phyloP scores from a whole-genome alignment of 1,284 basidiomycete genomes.

The Pseudozyma pruni region DNA sequence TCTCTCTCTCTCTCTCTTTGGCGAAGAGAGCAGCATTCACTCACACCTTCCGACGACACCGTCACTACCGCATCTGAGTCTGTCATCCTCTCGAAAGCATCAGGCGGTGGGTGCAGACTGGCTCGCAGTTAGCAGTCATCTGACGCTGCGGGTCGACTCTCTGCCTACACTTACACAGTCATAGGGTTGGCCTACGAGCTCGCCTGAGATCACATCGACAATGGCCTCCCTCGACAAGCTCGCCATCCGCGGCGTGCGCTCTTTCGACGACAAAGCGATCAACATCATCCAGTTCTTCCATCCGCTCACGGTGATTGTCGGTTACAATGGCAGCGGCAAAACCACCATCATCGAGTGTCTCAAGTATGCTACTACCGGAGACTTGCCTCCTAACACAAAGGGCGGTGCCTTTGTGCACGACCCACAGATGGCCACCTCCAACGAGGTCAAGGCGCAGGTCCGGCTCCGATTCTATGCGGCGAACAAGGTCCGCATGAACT shows the following conservation, averaged over 20 bases:
- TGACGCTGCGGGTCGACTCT: too few species aligned
- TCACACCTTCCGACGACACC: too few species aligned
- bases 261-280: constrained; percentile 82
- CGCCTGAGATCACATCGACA: background rate
- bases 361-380: constrained; percentile 98
- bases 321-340: constrained; percentile 98
- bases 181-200: too few species aligned
- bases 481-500: constrained; percentile 81
- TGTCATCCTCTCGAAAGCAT: too few species aligned
- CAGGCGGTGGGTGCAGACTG: too few species aligned
- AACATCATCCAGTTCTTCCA: constrained; percentile 96
- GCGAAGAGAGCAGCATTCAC: too few species aligned
- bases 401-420: constrained; percentile 98
- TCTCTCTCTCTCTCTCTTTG: too few species aligned
- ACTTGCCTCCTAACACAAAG: constrained; percentile 95
- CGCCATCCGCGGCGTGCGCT: constrained; percentile 68
- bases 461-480: constrained; percentile 91
- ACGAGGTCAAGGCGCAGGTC: constrained; percentile 98
- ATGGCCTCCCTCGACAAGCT: constrained; percentile 67
- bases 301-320: constrained; percentile 97
- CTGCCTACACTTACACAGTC: too few species aligned
- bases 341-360: constrained; percentile 99
- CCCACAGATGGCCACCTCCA: constrained; percentile 94
- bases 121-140: too few species aligned
- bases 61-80: too few species aligned